Base-by-base conservation (phyloP, 176 grass and related monocot genomes). In the Poa annua region DNA sequence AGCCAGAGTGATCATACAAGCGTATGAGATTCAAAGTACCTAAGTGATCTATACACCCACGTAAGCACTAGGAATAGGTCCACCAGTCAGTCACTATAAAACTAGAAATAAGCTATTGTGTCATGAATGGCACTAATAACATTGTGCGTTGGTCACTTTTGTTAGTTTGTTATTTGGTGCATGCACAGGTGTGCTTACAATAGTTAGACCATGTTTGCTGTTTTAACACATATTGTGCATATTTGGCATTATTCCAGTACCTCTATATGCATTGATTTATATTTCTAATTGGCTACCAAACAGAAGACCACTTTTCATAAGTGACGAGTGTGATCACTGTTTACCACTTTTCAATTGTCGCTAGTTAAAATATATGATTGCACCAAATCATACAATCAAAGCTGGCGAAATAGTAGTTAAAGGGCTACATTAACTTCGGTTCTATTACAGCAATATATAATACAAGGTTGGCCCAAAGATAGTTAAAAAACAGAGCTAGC, bases 161-260 rank as follows among this genome's bases (percentile, higher is more conserved):
- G 22, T 72, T 55, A 86, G 61, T 82, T 85, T 65, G 22, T 71
- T 55, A 82, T 71, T 77, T 85, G 44, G 55, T 71, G 56, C 56
- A 71, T 71, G 64, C 14, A 47, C 35, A 85, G 14, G 62, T 54
- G 64, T 81, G 38, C 12, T 76, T 26, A 50, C 53, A 36, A 36
- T 85, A 55, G 9, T 81, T 71, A 20, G 10, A 66, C 15, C 41
- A 24, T 38, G 25, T 35, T 60, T 85, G 20, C 11, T n/a, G 25
- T 63, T 64, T 45, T 34, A 22, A 45, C 74, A 81, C 32, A 34
- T 59, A 68, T 57, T 14, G 2, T 73, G 38, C 79, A 75, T 84
- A 76, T 59, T 89, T 81, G 22, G 21, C 61, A 51, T 33, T 52
- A 68, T 62, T 71, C 74, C 7, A 17, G 70, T 80, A 81, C 55